Evolutionary conservation across 441 rosid genomes (phyloP), one percentile per base, ranked within the genome.

Genomic region (Manihot esculenta): DNA sequence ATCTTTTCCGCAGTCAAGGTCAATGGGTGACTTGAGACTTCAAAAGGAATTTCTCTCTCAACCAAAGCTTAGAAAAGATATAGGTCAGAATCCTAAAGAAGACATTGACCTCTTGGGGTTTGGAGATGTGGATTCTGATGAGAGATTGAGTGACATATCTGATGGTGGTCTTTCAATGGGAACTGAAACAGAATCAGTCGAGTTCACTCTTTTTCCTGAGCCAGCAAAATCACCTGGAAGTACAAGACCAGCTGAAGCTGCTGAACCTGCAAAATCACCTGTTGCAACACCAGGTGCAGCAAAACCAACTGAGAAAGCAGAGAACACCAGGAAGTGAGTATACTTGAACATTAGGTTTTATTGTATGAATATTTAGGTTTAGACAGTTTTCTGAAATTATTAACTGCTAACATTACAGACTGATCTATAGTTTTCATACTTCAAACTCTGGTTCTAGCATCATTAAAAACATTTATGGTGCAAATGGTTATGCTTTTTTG

Each of bases 131-230:
- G 89, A 89, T 81, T 79, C 89, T 26, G 97, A 88, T 35, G 99
- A 93, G 73, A 88, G 97, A 78, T 74, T 96, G 78, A 90, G 97
- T 85, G 98, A 96, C 79, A 93, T 93, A 72, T 96, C 99, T 55
- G 98, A 93, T 71, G 82, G 93, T 27, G 89, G 77, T 78, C 96
- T 96, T 78, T 86, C 99, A 18, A 89, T 93, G 94, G 98, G 92
- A 73, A 84, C 96, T 27, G 97, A 96, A 80, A 90, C 98, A 45
- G 98, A 96, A 76, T 92, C 81, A 17, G 92, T 90, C 64, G 97
- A 93, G 81, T 83, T 83, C 70, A 80, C 90, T 74, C 93, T 90
- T 67, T 93, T 93, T 80, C 93, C 97, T 66, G 96, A 87, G 76
- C 44, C 82, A 48, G 63, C 56, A 38, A 80, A 87, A 81, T 81